Conservation (phyloP, 148 eudicot genomes). For the Vaccinium darrowii region DNA sequence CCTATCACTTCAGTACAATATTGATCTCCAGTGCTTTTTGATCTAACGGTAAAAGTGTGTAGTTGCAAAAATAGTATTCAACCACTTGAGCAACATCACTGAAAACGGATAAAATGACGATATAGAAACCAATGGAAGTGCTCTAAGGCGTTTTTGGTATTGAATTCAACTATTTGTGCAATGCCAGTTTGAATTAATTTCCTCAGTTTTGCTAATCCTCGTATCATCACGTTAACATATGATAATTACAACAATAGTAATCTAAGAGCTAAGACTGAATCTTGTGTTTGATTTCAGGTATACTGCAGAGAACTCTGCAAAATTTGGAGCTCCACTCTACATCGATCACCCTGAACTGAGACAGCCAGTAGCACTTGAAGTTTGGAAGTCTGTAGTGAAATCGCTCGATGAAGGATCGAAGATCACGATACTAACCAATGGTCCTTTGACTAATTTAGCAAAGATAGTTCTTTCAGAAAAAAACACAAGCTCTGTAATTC, state of each 20-base stretch:
- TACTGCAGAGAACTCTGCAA: constrained; percentile 61
- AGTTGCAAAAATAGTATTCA: not conserved
- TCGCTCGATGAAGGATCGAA: constrained; percentile 39
- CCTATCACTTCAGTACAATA: not conserved
- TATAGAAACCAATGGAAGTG: not conserved
- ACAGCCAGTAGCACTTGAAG: constrained; percentile 68
- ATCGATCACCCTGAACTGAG: constrained; percentile 63
- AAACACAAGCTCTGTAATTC: constrained; percentile 45
- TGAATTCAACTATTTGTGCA: no score
- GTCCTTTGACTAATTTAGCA: constrained; percentile 78
- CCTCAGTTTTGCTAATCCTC: not conserved
- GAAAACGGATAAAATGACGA: not conserved
- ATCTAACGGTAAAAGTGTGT: not conserved
- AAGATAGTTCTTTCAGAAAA: constrained; percentile 55
- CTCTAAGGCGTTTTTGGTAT: not conserved
- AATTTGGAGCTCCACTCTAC: constrained; percentile 72
- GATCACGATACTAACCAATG: constrained; percentile 65
- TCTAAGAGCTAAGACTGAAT: not conserved
- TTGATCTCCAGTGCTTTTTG: not conserved
- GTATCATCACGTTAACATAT: not conserved
- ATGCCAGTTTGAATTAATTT: no score
- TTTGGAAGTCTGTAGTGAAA: constrained; percentile 60
- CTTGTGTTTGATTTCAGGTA: constrained; percentile 44
- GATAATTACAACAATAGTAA: not conserved
- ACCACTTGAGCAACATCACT: not conserved